phyloP scores from a whole-genome alignment of 805 yeast genomes.

The Candida sphagnicola region DNA sequence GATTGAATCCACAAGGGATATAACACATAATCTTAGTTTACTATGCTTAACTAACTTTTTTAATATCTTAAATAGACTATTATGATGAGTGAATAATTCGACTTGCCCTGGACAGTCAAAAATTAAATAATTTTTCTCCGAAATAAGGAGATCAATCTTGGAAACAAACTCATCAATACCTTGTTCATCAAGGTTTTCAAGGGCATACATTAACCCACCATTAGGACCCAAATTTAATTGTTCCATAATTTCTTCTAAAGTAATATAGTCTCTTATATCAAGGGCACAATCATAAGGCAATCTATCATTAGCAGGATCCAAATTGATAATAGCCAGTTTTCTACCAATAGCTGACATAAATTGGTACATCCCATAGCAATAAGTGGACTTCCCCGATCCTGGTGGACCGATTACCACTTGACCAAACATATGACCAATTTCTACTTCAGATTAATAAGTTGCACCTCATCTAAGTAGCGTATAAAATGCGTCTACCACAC shows the following conservation, averaged over 20 bases:
- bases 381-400: conserved; percentile 95
- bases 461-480: no score
- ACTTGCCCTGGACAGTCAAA: conserved; percentile 98
- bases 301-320: conserved; percentile 88
- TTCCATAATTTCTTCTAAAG: conserved; percentile 75
- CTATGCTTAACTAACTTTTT: conserved; percentile 48
- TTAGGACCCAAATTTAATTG: conserved; percentile 74
- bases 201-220: conserved; percentile 88
- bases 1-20: conserved; percentile 78
- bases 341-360: conserved; percentile 93
- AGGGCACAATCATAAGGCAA: conserved; percentile 60
- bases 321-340: conserved; percentile 74
- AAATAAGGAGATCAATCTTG: conserved; percentile 61
- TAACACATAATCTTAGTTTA: conserved; percentile 77
- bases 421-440: conserved; percentile 54
- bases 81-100: conserved; percentile 88
- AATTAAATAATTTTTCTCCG: conserved; percentile 61
- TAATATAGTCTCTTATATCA: conserved; percentile 74
- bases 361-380: conserved; percentile 88
- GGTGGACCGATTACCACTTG: conserved; percentile 98
- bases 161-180: conserved; percentile 91
- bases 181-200: conserved; percentile 76
- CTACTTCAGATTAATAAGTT: no score
- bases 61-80: conserved; percentile 67
- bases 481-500: neutral